phyloP scores from a whole-genome alignment of 1,139 yeast species.

The Saccharomycopsis hybrid region DNA sequence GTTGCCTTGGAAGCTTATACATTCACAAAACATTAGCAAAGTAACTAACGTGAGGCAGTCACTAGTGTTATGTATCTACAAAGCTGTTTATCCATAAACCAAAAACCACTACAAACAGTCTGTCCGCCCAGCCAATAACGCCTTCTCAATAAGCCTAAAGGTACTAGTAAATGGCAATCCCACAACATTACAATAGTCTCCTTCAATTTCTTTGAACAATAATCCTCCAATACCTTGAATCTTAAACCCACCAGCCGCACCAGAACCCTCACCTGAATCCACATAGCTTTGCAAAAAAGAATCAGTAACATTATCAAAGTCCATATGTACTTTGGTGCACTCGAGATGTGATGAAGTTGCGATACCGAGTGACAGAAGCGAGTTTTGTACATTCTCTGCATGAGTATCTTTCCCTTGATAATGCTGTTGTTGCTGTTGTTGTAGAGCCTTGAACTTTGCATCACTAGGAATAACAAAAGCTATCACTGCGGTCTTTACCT shows the following conservation, averaged over 20 bases:
- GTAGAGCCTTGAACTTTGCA: background rate
- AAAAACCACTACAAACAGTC: too few species aligned
- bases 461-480: too few species aligned
- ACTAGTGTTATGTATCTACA: too few species aligned
- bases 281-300: slow-evolving; percentile 56
- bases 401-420: background rate
- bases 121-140: too few species aligned
- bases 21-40: too few species aligned
- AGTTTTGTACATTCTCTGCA: background rate
- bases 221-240: slow-evolving; percentile 70
- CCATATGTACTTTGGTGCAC: slow-evolving; percentile 43
- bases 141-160: slow-evolving; percentile 35
- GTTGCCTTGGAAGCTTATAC: too few species aligned
- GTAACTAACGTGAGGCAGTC: too few species aligned
- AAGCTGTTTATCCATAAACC: too few species aligned
- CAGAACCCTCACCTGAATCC: slow-evolving; percentile 62
- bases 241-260: slow-evolving; percentile 91
- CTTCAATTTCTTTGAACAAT: slow-evolving; percentile 57
- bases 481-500: slow-evolving; percentile 66
- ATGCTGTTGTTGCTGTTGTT: background rate
- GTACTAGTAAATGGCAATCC: slow-evolving; percentile 74
- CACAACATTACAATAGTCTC: slow-evolving; percentile 84
- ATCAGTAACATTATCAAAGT: slow-evolving; percentile 38
- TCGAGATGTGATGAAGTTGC: slow-evolving; percentile 33
- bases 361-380: too few species aligned